Evolutionary conservation across 805 yeast genomes (phyloP).

Genomic region (Candida anglica): DNA sequence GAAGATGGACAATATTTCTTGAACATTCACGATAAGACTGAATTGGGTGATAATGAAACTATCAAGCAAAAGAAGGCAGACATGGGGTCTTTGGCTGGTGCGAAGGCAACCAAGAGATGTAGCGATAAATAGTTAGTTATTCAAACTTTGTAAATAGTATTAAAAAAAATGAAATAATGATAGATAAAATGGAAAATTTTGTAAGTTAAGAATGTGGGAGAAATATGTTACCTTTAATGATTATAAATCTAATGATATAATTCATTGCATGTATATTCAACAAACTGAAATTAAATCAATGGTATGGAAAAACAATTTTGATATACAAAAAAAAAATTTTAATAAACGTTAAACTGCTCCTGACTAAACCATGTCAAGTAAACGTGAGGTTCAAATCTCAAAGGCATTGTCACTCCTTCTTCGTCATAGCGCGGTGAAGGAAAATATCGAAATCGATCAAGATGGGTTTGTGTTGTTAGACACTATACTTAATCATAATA

Average conservation of each 20-base stretch:
- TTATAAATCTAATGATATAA: neutral
- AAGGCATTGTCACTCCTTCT: constrained; percentile 71
- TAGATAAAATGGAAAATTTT: neutral
- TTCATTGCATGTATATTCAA: too few relatives aligned
- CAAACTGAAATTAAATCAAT: too few relatives aligned
- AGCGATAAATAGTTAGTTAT: constrained; percentile 21
- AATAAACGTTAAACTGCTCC: too few relatives aligned
- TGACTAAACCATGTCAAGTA: constrained; percentile 6
- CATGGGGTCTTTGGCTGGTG: constrained; percentile 49
- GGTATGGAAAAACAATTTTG: too few relatives aligned
- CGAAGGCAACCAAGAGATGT: constrained; percentile 43
- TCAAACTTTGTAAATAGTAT: neutral
- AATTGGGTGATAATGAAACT: constrained; percentile 86
- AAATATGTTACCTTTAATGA: neutral
- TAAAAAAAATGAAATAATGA: constrained; percentile 3
- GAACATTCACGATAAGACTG: constrained; percentile 77
- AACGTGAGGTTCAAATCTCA: constrained; percentile 56
- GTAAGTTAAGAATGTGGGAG: neutral
- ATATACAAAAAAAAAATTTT: too few relatives aligned
- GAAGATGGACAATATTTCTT: constrained; percentile 46
- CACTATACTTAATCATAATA: constrained; percentile 51
- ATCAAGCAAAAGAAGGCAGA: constrained; percentile 49
- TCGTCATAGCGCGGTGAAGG: constrained; percentile 81
- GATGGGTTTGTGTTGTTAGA: constrained; percentile 62
- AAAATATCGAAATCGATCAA: constrained; percentile 57